These are phyloP conservation scores for Aspergillus haitiensis DNA, from an alignment of 495 filamentous ascomycete genomes.

Conservation along the genomic window DNA sequence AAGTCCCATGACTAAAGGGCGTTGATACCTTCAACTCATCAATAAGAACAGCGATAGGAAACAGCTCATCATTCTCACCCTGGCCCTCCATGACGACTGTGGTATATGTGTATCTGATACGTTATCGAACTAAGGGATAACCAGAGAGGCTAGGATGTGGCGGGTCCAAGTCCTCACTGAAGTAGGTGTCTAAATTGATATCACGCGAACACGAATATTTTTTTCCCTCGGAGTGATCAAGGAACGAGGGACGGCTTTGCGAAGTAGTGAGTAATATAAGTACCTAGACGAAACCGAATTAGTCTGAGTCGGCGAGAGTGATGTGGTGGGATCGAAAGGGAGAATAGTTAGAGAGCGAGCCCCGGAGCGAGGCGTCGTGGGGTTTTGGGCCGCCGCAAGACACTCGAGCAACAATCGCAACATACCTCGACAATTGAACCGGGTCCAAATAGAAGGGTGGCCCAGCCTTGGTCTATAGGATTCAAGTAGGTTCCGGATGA, in stretches of 20 bases:
- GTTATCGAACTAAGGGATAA: conserved; percentile 22
- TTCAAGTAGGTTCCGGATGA: conserved; percentile 3
- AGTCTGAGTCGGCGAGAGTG: conserved; percentile 14
- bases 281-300: conserved; percentile 25
- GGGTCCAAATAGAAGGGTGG: conserved; percentile 18
- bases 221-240: conserved; percentile 5
- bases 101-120: conserved; percentile 25
- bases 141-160: conserved; percentile 32
- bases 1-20: conserved; percentile 1
- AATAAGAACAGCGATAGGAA: conserved; percentile 98
- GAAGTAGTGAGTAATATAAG: conserved; percentile 14
- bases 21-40: conserved; percentile 91
- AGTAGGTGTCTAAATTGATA: conserved; percentile 23
- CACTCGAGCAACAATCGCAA: conserved; percentile 28
- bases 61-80: conserved; percentile 90
- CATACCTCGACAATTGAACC: conserved; percentile 38
- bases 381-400: conserved; percentile 47
- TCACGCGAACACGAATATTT: conserved; percentile 32
- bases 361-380: conserved; percentile 47
- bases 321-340: conserved; percentile 28
- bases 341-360: conserved; percentile 26
- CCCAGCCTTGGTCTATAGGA: conserved; percentile 11
- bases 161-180: conserved; percentile 39
- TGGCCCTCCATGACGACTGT: conserved; percentile 64
- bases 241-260: conserved; percentile 18